Percentiles rank a stretch among this genome's conserved stretches.
Conservation (phyloP, 352 stramenopile species). For the Lagenidium giganteum region DNA sequence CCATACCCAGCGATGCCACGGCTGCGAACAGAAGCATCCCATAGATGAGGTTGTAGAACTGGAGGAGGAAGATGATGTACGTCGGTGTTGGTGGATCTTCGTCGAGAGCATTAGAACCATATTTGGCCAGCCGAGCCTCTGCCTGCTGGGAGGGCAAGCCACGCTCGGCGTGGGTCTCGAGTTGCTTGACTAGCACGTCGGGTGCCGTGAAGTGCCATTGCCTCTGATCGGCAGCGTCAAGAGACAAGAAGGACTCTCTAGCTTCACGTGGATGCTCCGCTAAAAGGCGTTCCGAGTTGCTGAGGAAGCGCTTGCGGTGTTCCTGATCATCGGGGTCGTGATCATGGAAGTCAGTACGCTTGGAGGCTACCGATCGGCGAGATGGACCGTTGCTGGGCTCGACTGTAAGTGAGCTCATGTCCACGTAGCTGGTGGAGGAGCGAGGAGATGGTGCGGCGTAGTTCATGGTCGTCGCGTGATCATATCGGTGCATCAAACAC, state of each 20-base stretch:
- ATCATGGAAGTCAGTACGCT: too few species aligned
- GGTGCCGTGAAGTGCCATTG: slow-evolving; percentile 38
- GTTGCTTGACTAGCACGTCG: slow-evolving; percentile 40
- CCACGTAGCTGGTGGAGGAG: too few species aligned
- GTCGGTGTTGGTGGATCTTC: slow-evolving; percentile 52
- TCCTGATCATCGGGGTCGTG: too few species aligned
- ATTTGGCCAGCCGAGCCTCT: slow-evolving; percentile 31
- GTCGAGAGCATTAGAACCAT: slow-evolving; percentile 57
- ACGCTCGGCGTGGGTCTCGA: slow-evolving; percentile 43
- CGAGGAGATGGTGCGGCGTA: too few species aligned
- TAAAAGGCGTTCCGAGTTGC: slow-evolving; percentile 44
- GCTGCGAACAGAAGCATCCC: slow-evolving; percentile 53
- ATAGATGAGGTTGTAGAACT: slow-evolving; percentile 84
- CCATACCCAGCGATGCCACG: slow-evolving; percentile 42
- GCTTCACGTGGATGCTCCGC: slow-evolving; percentile 42
- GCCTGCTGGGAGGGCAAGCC: slow-evolving; percentile 37
- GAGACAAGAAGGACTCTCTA: slow-evolving; percentile 40
- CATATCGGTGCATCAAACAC: too few species aligned
- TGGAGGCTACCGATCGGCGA: too few species aligned
- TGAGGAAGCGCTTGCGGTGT: slow-evolving; percentile 58
- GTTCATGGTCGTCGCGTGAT: too few species aligned
- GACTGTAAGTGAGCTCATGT: too few species aligned
- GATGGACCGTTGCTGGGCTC: too few species aligned
- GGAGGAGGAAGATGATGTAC: slow-evolving; percentile 59
- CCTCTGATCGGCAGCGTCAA: slow-evolving; percentile 50